Evolutionary conservation across 2,329 filamentous ascomycete species (phyloP).

Genomic region (Colletotrichum phormii): DNA sequence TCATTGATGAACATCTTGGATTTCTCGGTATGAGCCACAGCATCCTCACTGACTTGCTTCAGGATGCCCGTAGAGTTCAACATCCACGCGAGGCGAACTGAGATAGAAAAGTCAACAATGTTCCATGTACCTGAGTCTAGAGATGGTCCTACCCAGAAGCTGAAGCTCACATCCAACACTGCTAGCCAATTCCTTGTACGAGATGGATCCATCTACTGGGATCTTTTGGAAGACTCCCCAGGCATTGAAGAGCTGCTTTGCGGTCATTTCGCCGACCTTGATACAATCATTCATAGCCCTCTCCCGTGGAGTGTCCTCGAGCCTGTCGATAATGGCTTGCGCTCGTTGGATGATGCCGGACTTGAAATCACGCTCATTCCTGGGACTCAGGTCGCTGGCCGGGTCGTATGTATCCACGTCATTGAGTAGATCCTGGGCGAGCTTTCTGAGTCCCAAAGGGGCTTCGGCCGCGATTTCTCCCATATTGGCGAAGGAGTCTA

Average conservation of each 20-base stretch:
- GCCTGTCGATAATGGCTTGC: neutral
- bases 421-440: neutral
- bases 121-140: neutral
- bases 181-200: slow-evolving; percentile 43
- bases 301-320: neutral
- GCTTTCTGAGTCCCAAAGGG: neutral
- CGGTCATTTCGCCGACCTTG: neutral
- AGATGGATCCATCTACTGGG: slow-evolving; percentile 42
- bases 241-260: slow-evolving; percentile 43
- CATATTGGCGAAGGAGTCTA: neutral
- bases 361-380: neutral
- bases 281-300: neutral
- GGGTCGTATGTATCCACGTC: neutral
- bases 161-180: slow-evolving; percentile 42
- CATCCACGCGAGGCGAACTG: slow-evolving; percentile 13
- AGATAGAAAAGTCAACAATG: slow-evolving; percentile 30
- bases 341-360: neutral
- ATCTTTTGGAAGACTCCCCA: slow-evolving; percentile 49
- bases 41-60: slow-evolving; percentile 34
- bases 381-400: neutral
- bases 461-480: neutral
- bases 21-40: slow-evolving; percentile 39
- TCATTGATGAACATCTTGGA: slow-evolving; percentile 32
- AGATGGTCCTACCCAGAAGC: slow-evolving; percentile 40
- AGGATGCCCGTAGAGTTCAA: slow-evolving; percentile 39